Conservation (phyloP, 805 yeast genomes). For the Saturnispora ahearnii region DNA sequence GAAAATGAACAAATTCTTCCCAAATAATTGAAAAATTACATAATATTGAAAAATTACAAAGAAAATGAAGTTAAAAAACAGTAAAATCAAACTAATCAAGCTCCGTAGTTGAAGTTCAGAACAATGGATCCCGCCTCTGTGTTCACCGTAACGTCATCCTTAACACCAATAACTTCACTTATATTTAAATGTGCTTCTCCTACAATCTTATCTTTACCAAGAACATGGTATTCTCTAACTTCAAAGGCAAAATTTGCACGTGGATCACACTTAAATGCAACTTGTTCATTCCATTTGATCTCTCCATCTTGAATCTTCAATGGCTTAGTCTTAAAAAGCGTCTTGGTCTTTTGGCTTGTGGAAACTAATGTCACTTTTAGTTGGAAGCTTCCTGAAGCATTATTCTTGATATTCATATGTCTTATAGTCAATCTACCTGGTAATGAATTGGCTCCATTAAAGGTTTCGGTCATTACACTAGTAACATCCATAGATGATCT, state of each 20-base stretch:
- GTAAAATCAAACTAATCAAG: neutral
- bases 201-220: slow-evolving; percentile 47
- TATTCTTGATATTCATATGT: slow-evolving; percentile 21
- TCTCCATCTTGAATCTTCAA: slow-evolving; percentile 40
- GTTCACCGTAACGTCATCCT: neutral
- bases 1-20: neutral
- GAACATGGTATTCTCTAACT: slow-evolving; percentile 57
- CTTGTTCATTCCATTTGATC: slow-evolving; percentile 52
- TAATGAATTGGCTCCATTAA: slow-evolving; percentile 24
- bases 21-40: neutral
- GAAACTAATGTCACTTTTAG: slow-evolving; percentile 43
- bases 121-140: slow-evolving; percentile 1
- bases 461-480: slow-evolving; percentile 24
- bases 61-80: neutral
- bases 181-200: neutral
- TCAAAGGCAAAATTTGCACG: slow-evolving; percentile 52
- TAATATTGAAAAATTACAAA: neutral
- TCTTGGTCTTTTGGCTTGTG: slow-evolving; percentile 35
- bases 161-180: slow-evolving; percentile 3
- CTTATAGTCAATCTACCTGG: slow-evolving; percentile 51
- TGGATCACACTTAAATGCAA: slow-evolving; percentile 56
- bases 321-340: slow-evolving; percentile 55
- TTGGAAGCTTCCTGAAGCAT: slow-evolving; percentile 28
- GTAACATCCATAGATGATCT: slow-evolving; percentile 20
- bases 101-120: slow-evolving; percentile 6